A percentile compares a stretch with the other conserved stretches of the same genome.
Evolutionary conservation across 768 basidiomycete genomes (phyloP).

Genomic region (Dioszegia crocea): DNA sequence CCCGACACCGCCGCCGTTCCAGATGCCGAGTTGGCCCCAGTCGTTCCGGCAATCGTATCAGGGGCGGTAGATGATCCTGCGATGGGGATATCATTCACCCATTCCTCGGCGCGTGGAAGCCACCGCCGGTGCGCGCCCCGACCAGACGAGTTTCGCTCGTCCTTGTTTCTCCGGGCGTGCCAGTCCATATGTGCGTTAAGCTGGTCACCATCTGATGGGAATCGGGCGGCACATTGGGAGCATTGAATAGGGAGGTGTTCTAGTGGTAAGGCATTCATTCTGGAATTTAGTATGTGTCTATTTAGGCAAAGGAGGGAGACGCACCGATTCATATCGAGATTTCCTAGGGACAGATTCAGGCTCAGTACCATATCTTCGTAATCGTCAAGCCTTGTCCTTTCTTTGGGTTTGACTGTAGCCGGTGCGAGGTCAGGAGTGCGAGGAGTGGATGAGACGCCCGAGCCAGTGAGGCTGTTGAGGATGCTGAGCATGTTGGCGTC

Average conservation of each 20-base stretch:
- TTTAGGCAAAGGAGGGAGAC: not conserved
- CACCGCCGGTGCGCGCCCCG: constrained; percentile 86
- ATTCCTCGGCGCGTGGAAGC: constrained; percentile 78
- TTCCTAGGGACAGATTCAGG: constrained; percentile 27
- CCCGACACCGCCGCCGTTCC: too few species aligned
- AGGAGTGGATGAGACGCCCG: constrained; percentile 18
- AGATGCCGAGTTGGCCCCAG: not conserved
- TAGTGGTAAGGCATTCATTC: constrained; percentile 26
- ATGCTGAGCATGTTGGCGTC: constrained; percentile 37
- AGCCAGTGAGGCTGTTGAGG: constrained; percentile 27
- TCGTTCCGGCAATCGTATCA: not conserved
- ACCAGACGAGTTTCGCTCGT: constrained; percentile 57
- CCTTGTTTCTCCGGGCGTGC: constrained; percentile 85
- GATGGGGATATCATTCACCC: constrained; percentile 64
- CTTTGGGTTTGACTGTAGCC: not conserved
- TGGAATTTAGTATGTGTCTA: not conserved
- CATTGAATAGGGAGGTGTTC: constrained; percentile 72
- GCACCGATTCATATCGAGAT: constrained; percentile 38
- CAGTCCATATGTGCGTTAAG: constrained; percentile 89
- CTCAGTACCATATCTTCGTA: constrained; percentile 47
- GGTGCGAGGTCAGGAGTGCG: constrained; percentile 22
- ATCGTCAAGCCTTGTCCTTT: constrained; percentile 23
- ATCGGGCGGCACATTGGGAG: constrained; percentile 88
- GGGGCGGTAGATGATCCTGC: constrained; percentile 34
- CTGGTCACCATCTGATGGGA: constrained; percentile 70